Evolutionary conservation across 495 filamentous ascomycete genomes (phyloP), one percentile per base, ranked within the genome.

Genomic region (Penicillium argentinense): DNA sequence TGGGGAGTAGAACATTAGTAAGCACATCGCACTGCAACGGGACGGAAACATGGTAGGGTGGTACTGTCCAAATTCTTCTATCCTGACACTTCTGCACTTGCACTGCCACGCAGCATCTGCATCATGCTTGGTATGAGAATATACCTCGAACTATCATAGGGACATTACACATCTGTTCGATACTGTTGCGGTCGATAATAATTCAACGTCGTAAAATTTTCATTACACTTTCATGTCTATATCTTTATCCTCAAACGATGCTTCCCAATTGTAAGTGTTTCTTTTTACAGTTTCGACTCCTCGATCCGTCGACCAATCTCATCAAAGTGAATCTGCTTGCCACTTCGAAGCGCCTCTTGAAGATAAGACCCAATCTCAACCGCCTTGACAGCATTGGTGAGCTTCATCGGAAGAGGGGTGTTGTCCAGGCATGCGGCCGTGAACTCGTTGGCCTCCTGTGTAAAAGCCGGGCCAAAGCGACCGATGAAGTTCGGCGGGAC

Each of bases 331-430:
- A 84, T 73, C 71, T 82, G 80, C 63, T 69, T 67, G 39, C 78
- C 77, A n/a, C 57, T 68, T 13, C 63, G 66, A 56, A 84, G 56
- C 17, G 68, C 71, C 55, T 84, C 80, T 57, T 81, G 77, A 41
- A 83, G 60, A 42, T 78, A 78, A 39, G 67, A 63, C 5, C 75
- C 81, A 60, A 84, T 81, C 61, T 72, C 67, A 11, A 84, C 75
- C 5, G 81, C 77, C 60, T 78, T 67, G 24, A 83, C 73, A 29
- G 78, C 77, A 17, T 74, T 75, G 14, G 47, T 62, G 33, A 82
- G 48, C 60, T 75, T 74, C 47, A 83, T 69, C 5, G 79, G 79
- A 44, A 83, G 44, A 27, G 64, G 57, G 24, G 50, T 72, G 39
- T 75, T 68, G 45, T 82, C 78, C 40, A 85, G 52, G 45, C 73